Base-by-base conservation (phyloP, 2,329 filamentous ascomycete species). In the Endoconidiophora polonica region DNA sequence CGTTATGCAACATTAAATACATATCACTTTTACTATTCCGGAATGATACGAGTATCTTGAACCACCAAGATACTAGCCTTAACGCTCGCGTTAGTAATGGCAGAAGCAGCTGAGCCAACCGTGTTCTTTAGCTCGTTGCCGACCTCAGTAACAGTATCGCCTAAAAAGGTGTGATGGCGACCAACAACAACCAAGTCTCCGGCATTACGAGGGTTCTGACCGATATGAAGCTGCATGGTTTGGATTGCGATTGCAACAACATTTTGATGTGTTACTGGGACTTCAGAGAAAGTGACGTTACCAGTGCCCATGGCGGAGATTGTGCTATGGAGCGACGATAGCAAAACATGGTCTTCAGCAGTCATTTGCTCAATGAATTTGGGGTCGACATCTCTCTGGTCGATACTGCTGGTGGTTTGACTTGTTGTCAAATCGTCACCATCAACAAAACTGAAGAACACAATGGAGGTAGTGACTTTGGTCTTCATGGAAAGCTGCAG, bases 401-500 rank as follows among this genome's bases (percentile, higher is more conserved):
- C 24, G 7, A 12, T 36, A 14, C 16, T 24, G 16, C 18, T 22
- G 10, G 18, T 16, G 9, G 29, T 22, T 10, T 41, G 26, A 12
- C 6, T 43, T 20, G 44, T 43, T 12, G 39, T 26, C 14, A 41
- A 41, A 20, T 9, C 33, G 22, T 38, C 48, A 20, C 58, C 57
- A 2, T 59, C 56, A 33, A 44, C 47, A 7, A 58, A 55, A 20
- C 43, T 39, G n/a, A 65, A 57, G 29, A 63, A 78, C 1, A 83
- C 68, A 29, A 95, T 73, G 0, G 84, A 90, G 0, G 80, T 85
- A 0, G 85, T 88, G 23, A 94, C 77, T 41, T 83, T 76, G 3
- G 77, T 73, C 58, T 87, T 91, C 61, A 81, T 79, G 1, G 81
- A 85, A 1, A 98, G 72, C 59, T 95, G 90, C 2, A 96, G 70